phyloP scores from a whole-genome alignment of 1,284 basidiomycete genomes.

The Trichosporon asahii region DNA sequence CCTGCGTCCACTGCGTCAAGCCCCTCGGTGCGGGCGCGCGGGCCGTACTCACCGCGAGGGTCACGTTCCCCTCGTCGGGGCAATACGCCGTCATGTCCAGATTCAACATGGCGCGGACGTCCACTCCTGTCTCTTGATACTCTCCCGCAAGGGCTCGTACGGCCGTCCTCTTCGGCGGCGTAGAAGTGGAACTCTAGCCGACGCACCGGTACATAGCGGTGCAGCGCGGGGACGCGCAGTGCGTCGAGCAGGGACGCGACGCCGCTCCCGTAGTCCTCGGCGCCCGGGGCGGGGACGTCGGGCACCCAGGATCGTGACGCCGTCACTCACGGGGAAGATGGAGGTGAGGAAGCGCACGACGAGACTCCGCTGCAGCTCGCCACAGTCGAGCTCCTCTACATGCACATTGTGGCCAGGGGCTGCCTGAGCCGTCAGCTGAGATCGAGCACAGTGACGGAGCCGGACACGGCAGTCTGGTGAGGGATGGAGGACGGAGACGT shows the following conservation, averaged over 20 bases:
- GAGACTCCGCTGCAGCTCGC: not conserved
- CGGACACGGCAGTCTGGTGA: too few relatives aligned
- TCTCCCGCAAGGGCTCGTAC: constrained; percentile 82
- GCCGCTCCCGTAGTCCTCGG: constrained; percentile 83
- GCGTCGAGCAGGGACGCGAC: constrained; percentile 86
- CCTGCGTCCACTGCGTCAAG: not conserved
- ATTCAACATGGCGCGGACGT: constrained; percentile 78
- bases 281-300: constrained; percentile 27
- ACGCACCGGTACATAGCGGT: constrained; percentile 65
- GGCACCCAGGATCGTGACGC: not conserved
- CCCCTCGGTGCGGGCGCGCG: not conserved
- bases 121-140: constrained; percentile 62
- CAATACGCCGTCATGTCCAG: constrained; percentile 81
- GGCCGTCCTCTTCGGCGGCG: constrained; percentile 85
- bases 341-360: not conserved
- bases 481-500: too few relatives aligned
- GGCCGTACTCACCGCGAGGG: not conserved
- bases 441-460: too few relatives aligned
- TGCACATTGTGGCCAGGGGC: not conserved
- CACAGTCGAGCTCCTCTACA: not conserved
- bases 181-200: constrained; percentile 95
- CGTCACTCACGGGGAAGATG: not conserved
- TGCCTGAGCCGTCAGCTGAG: not conserved
- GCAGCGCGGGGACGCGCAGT: constrained; percentile 71
- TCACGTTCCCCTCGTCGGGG: too few relatives aligned